Percentiles rank a stretch among this genome's conserved stretches.
phyloP scores from a whole-genome alignment of 2,329 filamentous ascomycete genomes.

The Pyricularia sp. region DNA sequence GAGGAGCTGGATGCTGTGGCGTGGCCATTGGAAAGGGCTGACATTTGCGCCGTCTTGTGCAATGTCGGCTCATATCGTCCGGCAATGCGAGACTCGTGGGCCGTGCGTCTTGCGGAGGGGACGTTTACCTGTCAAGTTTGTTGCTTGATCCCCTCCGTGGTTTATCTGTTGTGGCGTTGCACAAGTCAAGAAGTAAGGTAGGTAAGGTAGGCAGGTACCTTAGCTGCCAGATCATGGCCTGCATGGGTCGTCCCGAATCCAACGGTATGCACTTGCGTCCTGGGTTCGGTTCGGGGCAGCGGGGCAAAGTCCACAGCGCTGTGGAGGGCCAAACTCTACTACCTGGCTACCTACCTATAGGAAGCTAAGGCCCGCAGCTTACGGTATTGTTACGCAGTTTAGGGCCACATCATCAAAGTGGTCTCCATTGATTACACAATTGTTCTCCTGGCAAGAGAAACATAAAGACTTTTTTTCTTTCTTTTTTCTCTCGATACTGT shows the following conservation, averaged over 20 bases:
- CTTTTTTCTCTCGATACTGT: too few species aligned
- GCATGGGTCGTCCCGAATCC: background rate
- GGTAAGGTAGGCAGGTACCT: too few species aligned
- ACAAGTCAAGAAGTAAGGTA: background rate
- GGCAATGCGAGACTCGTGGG: conserved; percentile 6
- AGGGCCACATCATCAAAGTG: background rate
- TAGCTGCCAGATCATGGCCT: background rate
- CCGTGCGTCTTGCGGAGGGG: background rate
- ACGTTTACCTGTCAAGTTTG: background rate
- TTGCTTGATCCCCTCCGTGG: conserved; percentile 11
- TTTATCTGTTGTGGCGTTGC: background rate
- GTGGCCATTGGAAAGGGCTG: conserved; percentile 35
- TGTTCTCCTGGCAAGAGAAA: too few species aligned
- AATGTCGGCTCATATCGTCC: conserved; percentile 32
- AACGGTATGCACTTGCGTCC: background rate
- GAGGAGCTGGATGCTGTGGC: conserved; percentile 11
- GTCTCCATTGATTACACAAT: too few species aligned
- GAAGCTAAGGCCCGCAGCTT: too few species aligned
- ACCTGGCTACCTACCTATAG: too few species aligned
- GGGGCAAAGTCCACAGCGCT: background rate
- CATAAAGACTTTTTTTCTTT: too few species aligned
- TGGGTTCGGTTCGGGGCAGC: background rate
- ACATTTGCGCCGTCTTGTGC: conserved; percentile 34
- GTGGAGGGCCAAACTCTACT: background rate
- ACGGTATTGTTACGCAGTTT: too few species aligned